These are phyloP conservation scores for Aphanomyces stellatus DNA, from an alignment of 352 stramenopile genomes.

Conservation along the genomic window DNA sequence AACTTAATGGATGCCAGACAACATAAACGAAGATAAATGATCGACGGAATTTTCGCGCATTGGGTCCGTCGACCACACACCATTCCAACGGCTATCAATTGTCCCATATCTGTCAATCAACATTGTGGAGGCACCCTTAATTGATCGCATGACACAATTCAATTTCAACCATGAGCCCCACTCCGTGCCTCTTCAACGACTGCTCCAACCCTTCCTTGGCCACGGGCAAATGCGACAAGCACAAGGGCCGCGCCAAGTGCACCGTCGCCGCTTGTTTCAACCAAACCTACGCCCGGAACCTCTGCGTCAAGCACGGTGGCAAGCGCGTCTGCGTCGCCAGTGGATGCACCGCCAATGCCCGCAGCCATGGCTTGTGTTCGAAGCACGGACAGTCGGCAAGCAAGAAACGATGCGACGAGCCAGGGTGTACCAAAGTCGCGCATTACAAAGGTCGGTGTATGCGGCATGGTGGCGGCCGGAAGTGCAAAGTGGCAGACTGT, in stretches of 20 bases:
- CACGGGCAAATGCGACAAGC: not conserved
- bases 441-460: constrained; percentile 4
- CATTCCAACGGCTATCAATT: too few relatives aligned
- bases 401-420: not conserved
- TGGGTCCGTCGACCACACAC: too few relatives aligned
- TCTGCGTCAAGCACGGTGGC: constrained; percentile 9
- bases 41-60: too few relatives aligned
- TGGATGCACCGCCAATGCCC: not conserved
- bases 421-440: not conserved
- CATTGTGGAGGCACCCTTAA: too few relatives aligned
- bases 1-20: too few relatives aligned
- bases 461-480: constrained; percentile 2
- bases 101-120: too few relatives aligned
- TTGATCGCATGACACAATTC: too few relatives aligned
- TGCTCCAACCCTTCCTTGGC: not conserved
- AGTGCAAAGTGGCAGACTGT: constrained; percentile 10
- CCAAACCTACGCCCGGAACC: constrained; percentile 3
- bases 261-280: not conserved
- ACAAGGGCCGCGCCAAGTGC: not conserved
- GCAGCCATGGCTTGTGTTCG: not conserved
- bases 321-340: not conserved
- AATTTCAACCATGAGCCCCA: too few relatives aligned
- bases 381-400: not conserved
- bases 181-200: constrained; percentile 5
- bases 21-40: too few relatives aligned